These are phyloP conservation scores for Thuidium tamariscinum DNA, from an alignment of 225 moss, liverwort and hornwort species.

Conservation along the genomic window DNA sequence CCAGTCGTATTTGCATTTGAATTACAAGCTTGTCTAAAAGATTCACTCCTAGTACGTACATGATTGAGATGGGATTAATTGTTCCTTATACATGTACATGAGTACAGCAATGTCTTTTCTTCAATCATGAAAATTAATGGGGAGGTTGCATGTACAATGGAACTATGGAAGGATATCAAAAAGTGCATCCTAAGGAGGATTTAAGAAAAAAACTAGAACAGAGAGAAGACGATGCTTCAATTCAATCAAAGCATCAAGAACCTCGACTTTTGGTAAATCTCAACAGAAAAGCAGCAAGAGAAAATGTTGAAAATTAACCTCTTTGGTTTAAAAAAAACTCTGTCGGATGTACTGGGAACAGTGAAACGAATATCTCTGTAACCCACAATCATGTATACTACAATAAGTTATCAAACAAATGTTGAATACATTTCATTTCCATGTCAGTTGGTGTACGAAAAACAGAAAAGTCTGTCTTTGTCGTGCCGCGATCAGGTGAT, in stretches of 20 bases:
- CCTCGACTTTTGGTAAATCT: neutral
- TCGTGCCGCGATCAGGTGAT: neutral
- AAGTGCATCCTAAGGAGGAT: neutral
- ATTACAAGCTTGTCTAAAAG: neutral
- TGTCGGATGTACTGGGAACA: neutral
- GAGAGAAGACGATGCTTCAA: neutral
- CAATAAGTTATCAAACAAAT: neutral
- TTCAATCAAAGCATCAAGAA: neutral
- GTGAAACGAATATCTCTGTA: neutral
- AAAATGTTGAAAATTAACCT: neutral
- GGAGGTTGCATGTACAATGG: neutral
- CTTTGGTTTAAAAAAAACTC: neutral
- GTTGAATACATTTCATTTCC: neutral
- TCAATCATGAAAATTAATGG: neutral
- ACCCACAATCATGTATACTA: neutral
- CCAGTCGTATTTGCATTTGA: neutral
- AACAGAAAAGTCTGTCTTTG: neutral
- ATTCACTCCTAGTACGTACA: neutral
- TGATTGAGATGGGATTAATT: neutral
- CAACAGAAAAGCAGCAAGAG: neutral
- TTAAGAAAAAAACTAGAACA: neutral
- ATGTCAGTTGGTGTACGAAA: neutral
- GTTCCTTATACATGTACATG: neutral
- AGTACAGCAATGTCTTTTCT: neutral
- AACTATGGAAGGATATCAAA: neutral